A percentile compares a stretch with the other conserved stretches of the same genome.
phyloP scores from a whole-genome alignment of 2,329 filamentous ascomycete genomes.

The Ophiosphaerella korrae region DNA sequence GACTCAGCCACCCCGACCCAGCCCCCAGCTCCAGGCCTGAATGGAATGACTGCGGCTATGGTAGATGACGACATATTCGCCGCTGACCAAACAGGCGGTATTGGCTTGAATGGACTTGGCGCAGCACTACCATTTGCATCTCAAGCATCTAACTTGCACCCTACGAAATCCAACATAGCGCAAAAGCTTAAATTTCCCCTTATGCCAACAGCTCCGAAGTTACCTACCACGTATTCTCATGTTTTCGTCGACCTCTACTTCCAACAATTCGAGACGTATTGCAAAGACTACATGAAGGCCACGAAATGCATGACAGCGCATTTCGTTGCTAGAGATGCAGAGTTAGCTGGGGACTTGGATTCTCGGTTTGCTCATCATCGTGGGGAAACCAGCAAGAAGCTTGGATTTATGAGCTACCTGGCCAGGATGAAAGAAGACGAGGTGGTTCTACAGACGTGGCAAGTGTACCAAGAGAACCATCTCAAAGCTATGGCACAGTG shows the following conservation, averaged over 20 bases:
- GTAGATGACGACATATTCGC: conserved; percentile 57
- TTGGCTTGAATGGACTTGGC: conserved; percentile 60
- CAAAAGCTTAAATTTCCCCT: conserved; percentile 55
- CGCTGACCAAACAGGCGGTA: conserved; percentile 52
- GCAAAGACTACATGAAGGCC: conserved; percentile 62
- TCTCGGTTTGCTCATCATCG: conserved; percentile 57
- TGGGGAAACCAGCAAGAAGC: conserved; percentile 55
- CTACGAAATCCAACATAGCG: conserved; percentile 47
- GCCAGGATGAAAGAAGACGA: conserved; percentile 68
- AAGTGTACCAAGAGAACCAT: conserved; percentile 64
- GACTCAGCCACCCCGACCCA: conserved; percentile 20
- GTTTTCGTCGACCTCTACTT: conserved; percentile 59
- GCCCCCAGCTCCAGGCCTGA: conserved; percentile 25
- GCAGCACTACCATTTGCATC: conserved; percentile 65
- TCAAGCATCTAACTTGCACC: conserved; percentile 52
- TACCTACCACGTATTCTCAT: conserved; percentile 52
- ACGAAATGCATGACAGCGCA: conserved; percentile 61
- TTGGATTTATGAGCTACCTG: conserved; percentile 64
- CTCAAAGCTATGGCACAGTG: conserved; percentile 56
- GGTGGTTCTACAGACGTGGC: conserved; percentile 66
- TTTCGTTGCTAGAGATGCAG: conserved; percentile 59
- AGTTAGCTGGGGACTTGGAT: conserved; percentile 48
- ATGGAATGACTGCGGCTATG: conserved; percentile 57
- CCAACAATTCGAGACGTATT: conserved; percentile 59
- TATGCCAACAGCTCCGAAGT: conserved; percentile 57